phyloP scores from a whole-genome alignment of 2,329 filamentous ascomycete species.

The Aspergillus melleus region DNA sequence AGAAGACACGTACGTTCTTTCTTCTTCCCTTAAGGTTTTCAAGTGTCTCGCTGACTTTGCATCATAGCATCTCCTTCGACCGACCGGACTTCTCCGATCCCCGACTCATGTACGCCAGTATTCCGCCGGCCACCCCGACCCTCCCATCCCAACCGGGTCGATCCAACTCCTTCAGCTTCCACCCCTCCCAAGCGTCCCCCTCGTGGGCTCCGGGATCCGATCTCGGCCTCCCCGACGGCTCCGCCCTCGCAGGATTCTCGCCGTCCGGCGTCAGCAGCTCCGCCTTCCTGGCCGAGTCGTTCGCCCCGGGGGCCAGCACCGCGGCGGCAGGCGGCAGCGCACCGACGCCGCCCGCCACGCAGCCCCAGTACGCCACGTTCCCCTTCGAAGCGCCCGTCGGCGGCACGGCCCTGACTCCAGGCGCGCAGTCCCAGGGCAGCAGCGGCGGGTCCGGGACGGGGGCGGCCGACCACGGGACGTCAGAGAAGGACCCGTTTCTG shows the following conservation, averaged over 20 bases:
- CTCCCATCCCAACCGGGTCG: conserved; percentile 18
- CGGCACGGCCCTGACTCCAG: conserved; percentile 34
- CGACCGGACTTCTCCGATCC: conserved; percentile 16
- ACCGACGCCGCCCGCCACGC: conserved; percentile 28
- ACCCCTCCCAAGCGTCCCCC: conserved; percentile 25
- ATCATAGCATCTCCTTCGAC: conserved; percentile 9
- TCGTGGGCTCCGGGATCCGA: conserved; percentile 7
- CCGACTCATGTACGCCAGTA: conserved; percentile 17
- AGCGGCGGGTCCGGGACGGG: conserved; percentile 30
- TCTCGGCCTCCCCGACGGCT: conserved; percentile 5
- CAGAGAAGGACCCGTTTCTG: conserved; percentile 80
- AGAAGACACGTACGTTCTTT: conserved; percentile 47
- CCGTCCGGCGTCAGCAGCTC: conserved; percentile 36
- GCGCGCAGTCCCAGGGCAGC: conserved; percentile 45
- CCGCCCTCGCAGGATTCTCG: conserved; percentile 37
- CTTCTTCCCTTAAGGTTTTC: not conserved
- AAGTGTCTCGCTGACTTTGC: not conserved
- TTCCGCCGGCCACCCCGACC: conserved; percentile 10
- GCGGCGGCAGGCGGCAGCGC: conserved; percentile 13
- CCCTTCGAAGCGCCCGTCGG: conserved; percentile 33
- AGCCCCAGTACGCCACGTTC: conserved; percentile 41
- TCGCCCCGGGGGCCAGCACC: not conserved
- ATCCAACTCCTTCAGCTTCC: conserved; percentile 22
- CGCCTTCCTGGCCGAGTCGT: conserved; percentile 32
- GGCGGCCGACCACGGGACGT: conserved; percentile 47